A percentile compares a stretch with the other conserved stretches of the same genome.
Evolutionary conservation across 2,329 filamentous ascomycete genomes (phyloP).

Genomic region (Lachnellula cervina): DNA sequence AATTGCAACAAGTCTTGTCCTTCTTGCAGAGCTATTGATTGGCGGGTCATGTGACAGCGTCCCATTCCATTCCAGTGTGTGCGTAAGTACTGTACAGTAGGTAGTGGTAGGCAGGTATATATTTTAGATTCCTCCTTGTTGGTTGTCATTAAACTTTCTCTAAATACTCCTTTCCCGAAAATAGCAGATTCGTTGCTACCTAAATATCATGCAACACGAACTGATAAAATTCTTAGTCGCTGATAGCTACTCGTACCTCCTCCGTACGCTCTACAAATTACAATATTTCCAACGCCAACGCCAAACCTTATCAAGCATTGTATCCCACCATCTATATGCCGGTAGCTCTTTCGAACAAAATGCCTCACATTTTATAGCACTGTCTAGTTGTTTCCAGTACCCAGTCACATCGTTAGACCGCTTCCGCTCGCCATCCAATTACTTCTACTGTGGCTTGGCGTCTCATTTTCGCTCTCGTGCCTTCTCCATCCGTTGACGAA

Average conservation of each 20-base stretch:
- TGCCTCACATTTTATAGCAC: slow-evolving; percentile 2
- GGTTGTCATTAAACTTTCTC: no score
- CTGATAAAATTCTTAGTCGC: neutral
- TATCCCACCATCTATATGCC: slow-evolving; percentile 22
- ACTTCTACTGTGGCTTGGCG: slow-evolving; percentile 26
- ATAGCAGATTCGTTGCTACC: no score
- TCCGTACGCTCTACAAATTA: neutral
- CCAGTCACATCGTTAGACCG: slow-evolving; percentile 16
- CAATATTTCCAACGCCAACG: slow-evolving; percentile 7
- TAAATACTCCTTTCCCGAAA: no score
- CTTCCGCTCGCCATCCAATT: slow-evolving; percentile 25
- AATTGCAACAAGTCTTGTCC: no score
- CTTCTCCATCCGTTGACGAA: slow-evolving; percentile 31
- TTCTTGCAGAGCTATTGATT: no score
- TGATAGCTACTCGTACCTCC: no score
- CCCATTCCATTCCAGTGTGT: no score
- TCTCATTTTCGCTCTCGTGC: slow-evolving; percentile 24
- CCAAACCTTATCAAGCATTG: slow-evolving; percentile 12
- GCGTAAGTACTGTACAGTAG: no score
- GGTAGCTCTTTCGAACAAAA: slow-evolving; percentile 5
- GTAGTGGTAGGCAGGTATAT: no score
- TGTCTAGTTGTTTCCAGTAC: neutral
- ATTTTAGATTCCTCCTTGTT: no score
- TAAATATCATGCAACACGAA: neutral
- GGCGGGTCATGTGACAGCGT: no score